Evolutionary conservation across 2,329 filamentous ascomycete species (phyloP), one percentile per base, ranked within the genome.

Genomic region (Alternaria hordeiaustralica): DNA sequence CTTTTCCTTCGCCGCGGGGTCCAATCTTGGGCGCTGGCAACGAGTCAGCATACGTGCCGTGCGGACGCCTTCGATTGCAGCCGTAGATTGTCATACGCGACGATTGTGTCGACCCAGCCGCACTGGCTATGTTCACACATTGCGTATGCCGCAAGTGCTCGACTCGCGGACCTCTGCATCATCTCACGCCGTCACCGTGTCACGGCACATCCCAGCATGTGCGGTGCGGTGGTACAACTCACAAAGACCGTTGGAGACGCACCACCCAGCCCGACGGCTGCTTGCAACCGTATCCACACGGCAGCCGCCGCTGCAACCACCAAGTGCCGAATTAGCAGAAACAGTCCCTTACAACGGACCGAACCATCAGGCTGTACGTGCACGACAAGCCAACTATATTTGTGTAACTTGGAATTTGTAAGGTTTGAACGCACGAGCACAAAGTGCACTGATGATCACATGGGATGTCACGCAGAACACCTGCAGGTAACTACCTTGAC

Each of bases 391-490:
- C 18, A 21, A 21, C 33, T 55, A 12, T 25, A 18, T 28, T 55
- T 30, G 49, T 55, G 62, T 49, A 51, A 45, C 53, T 41, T 25
- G 26, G 2, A 26, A 26, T 18, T 30, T 50, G n/a, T 55, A 61
- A 56, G 53, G 53, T 55, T 58, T 43, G 20, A 54, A 25, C 30
- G 62, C 58, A 61, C 62, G 51, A 58, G 43, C 36, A 61, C 26
- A 43, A 21, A 12, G 50, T 28, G 43, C 60, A 50, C 44, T 28
- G 30, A 33, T 23, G 20, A 25, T 20, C 25, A 54, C 7, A 44
- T 33, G 43, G 18, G 26, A 36, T 49, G 57, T 59, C 47, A 41
- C 43, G 25, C 47, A 23, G 28, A 55, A 30, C 11, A 20, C 53
- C 18, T 50, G 44, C 33, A 53, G 30, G 25, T 54, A 61, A 45